phyloP scores from a whole-genome alignment of 352 stramenopile species.

The Phytophthora syringae region DNA sequence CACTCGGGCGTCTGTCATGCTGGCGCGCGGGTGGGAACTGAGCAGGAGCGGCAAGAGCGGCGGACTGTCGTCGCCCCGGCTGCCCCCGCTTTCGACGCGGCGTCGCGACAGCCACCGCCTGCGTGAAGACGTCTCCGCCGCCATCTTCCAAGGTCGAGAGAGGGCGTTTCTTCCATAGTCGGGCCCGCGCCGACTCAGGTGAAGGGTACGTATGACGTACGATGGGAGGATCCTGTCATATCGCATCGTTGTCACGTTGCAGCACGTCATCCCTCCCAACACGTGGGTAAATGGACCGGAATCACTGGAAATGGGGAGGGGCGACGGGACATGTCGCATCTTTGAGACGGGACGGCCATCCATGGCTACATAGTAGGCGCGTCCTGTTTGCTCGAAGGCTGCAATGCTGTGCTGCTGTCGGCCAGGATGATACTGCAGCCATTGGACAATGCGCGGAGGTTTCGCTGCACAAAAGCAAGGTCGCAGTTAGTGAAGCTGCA shows the following conservation, averaged over 20 bases:
- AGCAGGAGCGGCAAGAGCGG: conserved; percentile 26
- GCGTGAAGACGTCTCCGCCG: conserved; percentile 25
- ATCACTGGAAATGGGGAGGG: not conserved
- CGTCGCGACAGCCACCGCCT: conserved; percentile 31
- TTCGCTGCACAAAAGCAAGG: conserved; percentile 39
- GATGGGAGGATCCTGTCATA: not conserved
- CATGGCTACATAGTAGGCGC: conserved; percentile 21
- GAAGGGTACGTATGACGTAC: conserved; percentile 1
- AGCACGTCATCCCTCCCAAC: conserved; percentile 11
- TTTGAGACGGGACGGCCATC: conserved; percentile 16
- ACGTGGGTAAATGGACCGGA: not conserved
- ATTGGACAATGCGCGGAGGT: conserved; percentile 73
- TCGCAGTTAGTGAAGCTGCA: conserved; percentile 8
- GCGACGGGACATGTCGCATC: not conserved
- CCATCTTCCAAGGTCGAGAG: conserved; percentile 15
- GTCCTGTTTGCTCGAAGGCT: not conserved
- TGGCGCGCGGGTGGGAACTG: conserved; percentile 28
- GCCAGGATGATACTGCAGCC: conserved; percentile 81
- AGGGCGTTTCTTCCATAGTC: conserved; percentile 26
- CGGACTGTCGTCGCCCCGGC: conserved; percentile 21
- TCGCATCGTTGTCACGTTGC: not conserved
- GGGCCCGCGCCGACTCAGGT: not conserved
- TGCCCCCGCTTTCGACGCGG: conserved; percentile 26
- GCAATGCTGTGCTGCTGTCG: conserved; percentile 9
- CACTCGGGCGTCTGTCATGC: conserved; percentile 31